Conservation (phyloP, 192 early-diverging fungal genomes). For the Umbelopsis sp. region DNA sequence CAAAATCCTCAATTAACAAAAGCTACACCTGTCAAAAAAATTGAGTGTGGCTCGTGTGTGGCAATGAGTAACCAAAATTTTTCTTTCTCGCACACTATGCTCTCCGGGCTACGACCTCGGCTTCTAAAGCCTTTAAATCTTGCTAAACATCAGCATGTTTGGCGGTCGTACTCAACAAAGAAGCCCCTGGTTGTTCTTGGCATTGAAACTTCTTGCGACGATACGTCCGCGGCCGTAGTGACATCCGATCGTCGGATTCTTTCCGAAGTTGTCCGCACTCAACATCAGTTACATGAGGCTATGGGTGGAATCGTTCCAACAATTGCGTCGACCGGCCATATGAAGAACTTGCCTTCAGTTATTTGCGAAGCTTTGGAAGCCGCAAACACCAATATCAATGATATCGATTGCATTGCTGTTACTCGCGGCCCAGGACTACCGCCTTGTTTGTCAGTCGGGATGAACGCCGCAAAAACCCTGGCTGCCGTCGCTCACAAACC, state of each 20-base stretch:
- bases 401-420: slow-evolving; percentile 74
- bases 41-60: no score
- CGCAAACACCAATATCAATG: slow-evolving; percentile 52
- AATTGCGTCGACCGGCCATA: slow-evolving; percentile 67
- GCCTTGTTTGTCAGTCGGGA: slow-evolving; percentile 65
- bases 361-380: slow-evolving; percentile 61
- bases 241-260: slow-evolving; percentile 65
- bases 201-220: slow-evolving; percentile 81
- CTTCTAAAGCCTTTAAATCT: background rate
- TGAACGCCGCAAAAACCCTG: slow-evolving; percentile 74
- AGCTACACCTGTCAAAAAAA: no score
- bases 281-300: slow-evolving; percentile 68
- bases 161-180: background rate
- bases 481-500: slow-evolving; percentile 69
- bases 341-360: slow-evolving; percentile 62
- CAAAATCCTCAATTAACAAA: no score
- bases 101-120: no score
- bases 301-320: slow-evolving; percentile 79
- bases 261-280: slow-evolving; percentile 61
- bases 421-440: slow-evolving; percentile 78
- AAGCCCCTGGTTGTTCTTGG: slow-evolving; percentile 59
- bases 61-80: no score
- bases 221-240: slow-evolving; percentile 77
- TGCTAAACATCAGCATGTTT: background rate
- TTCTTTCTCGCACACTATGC: no score